Evolutionary conservation across 2,329 filamentous ascomycete genomes (phyloP).

Genomic region (Mollisia scopiformis): DNA sequence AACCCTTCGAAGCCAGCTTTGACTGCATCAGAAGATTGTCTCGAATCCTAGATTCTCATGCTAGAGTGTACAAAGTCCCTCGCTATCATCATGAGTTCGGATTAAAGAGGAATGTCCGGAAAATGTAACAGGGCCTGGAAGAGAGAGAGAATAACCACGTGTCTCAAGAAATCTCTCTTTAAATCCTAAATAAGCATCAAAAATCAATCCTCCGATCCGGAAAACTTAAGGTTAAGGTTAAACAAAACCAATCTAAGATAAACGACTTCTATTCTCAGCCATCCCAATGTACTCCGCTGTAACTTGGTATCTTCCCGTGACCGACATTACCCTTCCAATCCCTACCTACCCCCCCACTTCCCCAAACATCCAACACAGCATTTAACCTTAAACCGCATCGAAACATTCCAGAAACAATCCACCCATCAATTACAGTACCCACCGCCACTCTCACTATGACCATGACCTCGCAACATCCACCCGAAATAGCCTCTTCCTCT

Average conservation of each 20-base stretch:
- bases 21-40: background rate
- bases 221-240: background rate
- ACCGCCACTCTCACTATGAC: no score
- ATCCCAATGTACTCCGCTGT: no score
- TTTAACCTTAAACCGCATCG: background rate
- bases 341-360: background rate
- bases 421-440: no score
- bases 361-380: background rate
- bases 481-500: background rate
- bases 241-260: background rate
- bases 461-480: background rate
- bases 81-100: no score
- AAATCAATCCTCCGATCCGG: no score
- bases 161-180: no score
- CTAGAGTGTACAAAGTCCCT: no score
- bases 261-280: background rate
- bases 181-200: no score
- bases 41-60: no score
- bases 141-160: no score
- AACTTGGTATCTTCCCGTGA: background rate
- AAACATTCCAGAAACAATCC: background rate
- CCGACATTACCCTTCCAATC: background rate
- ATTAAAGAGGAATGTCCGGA: no score
- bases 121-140: no score
- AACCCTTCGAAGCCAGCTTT: background rate